A percentile compares a stretch with the other conserved stretches of the same genome.
These are phyloP conservation scores for Cicer chorassanicum DNA, from an alignment of 306 rosid genomes.

Conservation along the genomic window DNA sequence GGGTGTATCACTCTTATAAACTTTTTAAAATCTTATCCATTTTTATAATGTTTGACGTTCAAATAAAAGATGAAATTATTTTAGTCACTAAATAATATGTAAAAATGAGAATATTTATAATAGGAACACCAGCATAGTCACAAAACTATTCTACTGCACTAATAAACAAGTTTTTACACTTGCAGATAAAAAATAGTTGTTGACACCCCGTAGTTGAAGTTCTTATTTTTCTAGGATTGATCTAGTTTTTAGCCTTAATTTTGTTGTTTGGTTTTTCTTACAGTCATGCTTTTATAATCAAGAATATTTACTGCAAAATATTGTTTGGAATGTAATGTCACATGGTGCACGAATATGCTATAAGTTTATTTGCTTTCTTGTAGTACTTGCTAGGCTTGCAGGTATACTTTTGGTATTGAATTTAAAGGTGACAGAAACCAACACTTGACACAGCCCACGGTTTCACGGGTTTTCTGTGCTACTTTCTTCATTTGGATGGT, in stretches of 20 bases:
- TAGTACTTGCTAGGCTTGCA: neutral
- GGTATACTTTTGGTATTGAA: neutral
- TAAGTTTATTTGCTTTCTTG: neutral
- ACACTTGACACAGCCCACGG: neutral
- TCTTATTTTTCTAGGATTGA: neutral
- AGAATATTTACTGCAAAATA: neutral
- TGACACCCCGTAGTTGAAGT: neutral
- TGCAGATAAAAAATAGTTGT: neutral
- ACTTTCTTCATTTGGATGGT: neutral
- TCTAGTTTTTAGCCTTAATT: neutral
- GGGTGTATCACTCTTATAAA: too few species aligned
- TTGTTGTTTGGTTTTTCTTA: conserved; percentile 8
- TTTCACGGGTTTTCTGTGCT: neutral
- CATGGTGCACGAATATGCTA: neutral
- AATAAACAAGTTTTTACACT: neutral
- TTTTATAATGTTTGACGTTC: neutral
- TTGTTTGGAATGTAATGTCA: neutral
- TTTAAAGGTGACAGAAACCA: neutral
- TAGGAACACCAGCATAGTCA: neutral
- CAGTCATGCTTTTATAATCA: neutral
- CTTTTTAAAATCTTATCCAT: neutral
- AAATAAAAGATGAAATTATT: neutral
- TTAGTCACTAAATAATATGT: neutral
- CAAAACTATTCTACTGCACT: neutral
- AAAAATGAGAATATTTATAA: too few species aligned